A percentile compares a stretch with the other conserved stretches of the same genome.
These are phyloP conservation scores for Plasmodium berghei DNA, from an alignment of 169 alveolate genomes.

Conservation along the genomic window DNA sequence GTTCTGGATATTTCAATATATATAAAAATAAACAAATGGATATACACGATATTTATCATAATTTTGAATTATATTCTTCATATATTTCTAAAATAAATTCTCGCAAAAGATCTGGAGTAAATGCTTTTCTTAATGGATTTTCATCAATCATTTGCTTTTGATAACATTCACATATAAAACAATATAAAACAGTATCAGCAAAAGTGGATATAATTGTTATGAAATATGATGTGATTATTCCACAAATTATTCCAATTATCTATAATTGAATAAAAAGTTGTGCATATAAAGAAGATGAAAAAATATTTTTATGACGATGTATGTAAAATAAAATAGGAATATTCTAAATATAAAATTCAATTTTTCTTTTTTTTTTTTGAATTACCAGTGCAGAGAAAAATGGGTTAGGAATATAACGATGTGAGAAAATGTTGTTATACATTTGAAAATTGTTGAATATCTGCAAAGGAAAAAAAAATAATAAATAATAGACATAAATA, in stretches of 20 bases:
- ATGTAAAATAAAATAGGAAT: neutral
- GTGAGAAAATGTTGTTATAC: slow-evolving; percentile 30
- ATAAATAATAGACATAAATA: no score
- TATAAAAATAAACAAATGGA: no score
- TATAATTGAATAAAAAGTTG: neutral
- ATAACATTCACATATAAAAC: slow-evolving; percentile 68
- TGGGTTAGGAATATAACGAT: slow-evolving; percentile 46
- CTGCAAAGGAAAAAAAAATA: slow-evolving; percentile 6
- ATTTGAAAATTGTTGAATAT: slow-evolving; percentile 52
- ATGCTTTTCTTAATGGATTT: slow-evolving; percentile 39
- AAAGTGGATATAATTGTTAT: slow-evolving; percentile 43
- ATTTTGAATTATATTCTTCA: slow-evolving; percentile 30
- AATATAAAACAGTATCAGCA: slow-evolving; percentile 40
- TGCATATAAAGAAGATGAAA: neutral
- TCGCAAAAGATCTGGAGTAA: slow-evolving; percentile 51
- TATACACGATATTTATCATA: no score
- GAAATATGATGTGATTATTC: slow-evolving; percentile 48
- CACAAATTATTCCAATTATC: slow-evolving; percentile 53
- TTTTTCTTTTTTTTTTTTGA: neutral
- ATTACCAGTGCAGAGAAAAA: slow-evolving; percentile 61
- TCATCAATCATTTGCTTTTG: slow-evolving; percentile 71
- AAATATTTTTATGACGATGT: neutral
- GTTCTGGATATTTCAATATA: no score
- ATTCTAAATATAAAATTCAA: neutral
- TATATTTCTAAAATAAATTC: slow-evolving; percentile 63